A percentile compares a stretch with the other conserved stretches of the same genome.
phyloP scores from a whole-genome alignment of 768 basidiomycete species.

The Tylopilus sp. region DNA sequence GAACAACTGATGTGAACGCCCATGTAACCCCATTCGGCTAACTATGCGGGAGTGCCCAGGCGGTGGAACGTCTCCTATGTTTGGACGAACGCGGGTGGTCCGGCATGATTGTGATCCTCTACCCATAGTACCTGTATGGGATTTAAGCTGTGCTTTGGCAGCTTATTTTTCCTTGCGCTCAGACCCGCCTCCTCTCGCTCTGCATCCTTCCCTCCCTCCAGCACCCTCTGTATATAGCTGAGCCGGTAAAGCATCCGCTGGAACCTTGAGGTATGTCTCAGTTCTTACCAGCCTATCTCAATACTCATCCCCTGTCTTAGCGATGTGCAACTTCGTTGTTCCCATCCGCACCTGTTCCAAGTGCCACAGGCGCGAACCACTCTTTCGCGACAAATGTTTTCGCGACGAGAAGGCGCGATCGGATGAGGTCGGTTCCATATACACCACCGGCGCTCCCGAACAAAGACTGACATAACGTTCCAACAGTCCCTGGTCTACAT shows the following conservation, averaged over 20 bases:
- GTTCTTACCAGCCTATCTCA: too few relatives aligned
- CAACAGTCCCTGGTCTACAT: constrained; percentile 23
- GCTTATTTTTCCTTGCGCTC: background rate
- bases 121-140: background rate
- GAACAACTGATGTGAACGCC: background rate
- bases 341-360: constrained; percentile 32
- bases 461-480: background rate
- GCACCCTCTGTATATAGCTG: background rate
- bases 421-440: constrained; percentile 15
- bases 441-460: background rate
- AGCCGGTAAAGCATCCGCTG: too few relatives aligned
- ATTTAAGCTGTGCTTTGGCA: constrained; percentile 9
- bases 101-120: constrained; percentile 9
- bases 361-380: constrained; percentile 23
- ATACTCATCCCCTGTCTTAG: background rate
- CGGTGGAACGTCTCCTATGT: constrained; percentile 8
- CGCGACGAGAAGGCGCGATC: constrained; percentile 18
- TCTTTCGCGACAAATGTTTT: constrained; percentile 18
- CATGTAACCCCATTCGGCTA: constrained; percentile 11
- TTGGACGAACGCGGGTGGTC: background rate
- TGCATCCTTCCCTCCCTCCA: background rate
- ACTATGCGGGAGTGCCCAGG: constrained; percentile 7
- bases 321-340: constrained; percentile 30
- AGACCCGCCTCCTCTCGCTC: background rate
- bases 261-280: background rate